phyloP scores from a whole-genome alignment of 108 stramenopile genomes.

The Discostella pseudostelligera region DNA sequence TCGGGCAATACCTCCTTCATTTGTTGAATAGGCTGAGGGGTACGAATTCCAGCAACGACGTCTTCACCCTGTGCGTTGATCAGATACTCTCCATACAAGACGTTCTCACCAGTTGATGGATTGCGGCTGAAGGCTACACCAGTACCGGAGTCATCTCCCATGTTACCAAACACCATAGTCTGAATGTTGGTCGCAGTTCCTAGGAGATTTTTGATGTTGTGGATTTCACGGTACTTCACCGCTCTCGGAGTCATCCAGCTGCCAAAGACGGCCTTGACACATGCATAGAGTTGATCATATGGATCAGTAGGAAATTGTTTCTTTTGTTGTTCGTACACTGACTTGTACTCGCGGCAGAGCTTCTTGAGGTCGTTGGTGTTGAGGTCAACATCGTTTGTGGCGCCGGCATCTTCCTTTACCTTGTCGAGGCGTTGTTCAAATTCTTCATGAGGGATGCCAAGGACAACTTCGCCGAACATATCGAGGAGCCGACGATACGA shows the following conservation, averaged over 20 bases:
- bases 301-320: constrained; percentile 61
- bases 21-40: constrained; percentile 71
- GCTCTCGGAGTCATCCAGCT: constrained; percentile 86
- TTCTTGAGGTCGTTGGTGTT: constrained; percentile 56
- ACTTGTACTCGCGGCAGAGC: constrained; percentile 59
- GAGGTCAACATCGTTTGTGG: constrained; percentile 59
- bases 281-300: constrained; percentile 63
- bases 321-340: constrained; percentile 55
- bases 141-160: constrained; percentile 72
- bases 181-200: constrained; percentile 75
- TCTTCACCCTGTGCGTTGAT: constrained; percentile 92
- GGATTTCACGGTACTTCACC: constrained; percentile 82
- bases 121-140: constrained; percentile 88
- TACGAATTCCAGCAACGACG: constrained; percentile 88
- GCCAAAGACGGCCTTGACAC: constrained; percentile 78
- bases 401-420: constrained; percentile 51
- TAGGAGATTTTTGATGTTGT: constrained; percentile 70
- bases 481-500: constrained; percentile 80
- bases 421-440: constrained; percentile 71
- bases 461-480: constrained; percentile 86
- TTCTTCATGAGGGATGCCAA: constrained; percentile 69
- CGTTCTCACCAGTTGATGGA: constrained; percentile 75
- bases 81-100: constrained; percentile 84
- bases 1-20: constrained; percentile 75
- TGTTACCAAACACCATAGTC: constrained; percentile 89